These are phyloP conservation scores for Pachysandra terminalis DNA, from an alignment of 164 flowering plant genomes.

Conservation along the genomic window DNA sequence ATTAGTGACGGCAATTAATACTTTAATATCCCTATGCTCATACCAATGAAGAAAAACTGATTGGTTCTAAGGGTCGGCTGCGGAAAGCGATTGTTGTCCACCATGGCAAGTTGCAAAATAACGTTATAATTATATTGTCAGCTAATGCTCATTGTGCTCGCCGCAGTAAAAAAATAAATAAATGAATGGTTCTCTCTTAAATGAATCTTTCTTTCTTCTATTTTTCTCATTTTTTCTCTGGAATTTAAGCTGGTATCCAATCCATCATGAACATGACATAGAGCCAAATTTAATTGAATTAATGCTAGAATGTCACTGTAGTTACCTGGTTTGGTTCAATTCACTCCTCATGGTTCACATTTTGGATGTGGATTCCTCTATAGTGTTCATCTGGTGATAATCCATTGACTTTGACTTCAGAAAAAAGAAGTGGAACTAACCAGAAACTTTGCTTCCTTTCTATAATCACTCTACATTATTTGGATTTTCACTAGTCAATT, in stretches of 20 bases:
- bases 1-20: background rate
- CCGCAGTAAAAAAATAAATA: no score
- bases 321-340: no score
- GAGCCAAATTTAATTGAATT: no score
- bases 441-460: no score
- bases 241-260: background rate
- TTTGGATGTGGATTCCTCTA: no score
- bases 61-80: background rate
- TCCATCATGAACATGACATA: background rate
- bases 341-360: no score
- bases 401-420: no score
- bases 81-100: constrained; percentile 7
- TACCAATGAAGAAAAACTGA: background rate
- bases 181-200: background rate
- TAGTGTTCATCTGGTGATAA: no score
- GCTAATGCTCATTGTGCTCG: background rate
- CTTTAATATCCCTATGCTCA: background rate
- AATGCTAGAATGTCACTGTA: no score
- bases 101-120: background rate
- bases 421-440: no score
- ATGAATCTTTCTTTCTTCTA: background rate
- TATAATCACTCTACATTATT: no score
- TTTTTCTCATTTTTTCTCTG: background rate
- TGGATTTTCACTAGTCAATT: background rate
- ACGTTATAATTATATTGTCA: background rate